Evolutionary conservation across 1,139 yeast genomes (phyloP).

Genomic region (Meyerozyma elateridarum): DNA sequence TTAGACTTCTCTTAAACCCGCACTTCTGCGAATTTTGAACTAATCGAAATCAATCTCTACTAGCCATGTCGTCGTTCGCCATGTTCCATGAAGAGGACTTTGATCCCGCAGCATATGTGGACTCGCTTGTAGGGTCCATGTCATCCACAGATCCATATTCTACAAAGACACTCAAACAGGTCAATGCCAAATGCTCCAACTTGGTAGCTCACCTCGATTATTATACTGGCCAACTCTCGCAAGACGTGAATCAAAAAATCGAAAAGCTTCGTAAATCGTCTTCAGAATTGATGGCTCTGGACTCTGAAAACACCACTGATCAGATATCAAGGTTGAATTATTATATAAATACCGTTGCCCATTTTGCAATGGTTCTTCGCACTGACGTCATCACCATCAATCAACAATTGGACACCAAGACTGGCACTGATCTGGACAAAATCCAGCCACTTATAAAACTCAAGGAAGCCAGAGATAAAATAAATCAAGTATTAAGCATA

Average conservation of each 20-base stretch:
- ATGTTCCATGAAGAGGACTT: constrained; percentile 43
- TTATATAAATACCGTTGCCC: constrained; percentile 54
- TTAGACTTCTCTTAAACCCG: background rate
- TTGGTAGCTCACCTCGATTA: constrained; percentile 58
- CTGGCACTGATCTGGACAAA: constrained; percentile 18
- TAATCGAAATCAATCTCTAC: constrained; percentile 14
- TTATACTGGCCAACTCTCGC: constrained; percentile 52
- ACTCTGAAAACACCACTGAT: constrained; percentile 8
- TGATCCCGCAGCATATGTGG: constrained; percentile 33
- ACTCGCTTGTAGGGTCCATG: constrained; percentile 32
- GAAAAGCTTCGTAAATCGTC: constrained; percentile 38
- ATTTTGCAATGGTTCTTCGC: constrained; percentile 52
- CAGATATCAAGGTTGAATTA: constrained; percentile 53
- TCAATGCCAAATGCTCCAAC: constrained; percentile 28
- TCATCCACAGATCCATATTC: constrained; percentile 16
- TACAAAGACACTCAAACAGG: constrained; percentile 20
- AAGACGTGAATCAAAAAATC: constrained; percentile 46
- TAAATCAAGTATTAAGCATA: background rate
- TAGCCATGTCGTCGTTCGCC: constrained; percentile 13
- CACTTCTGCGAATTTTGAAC: background rate
- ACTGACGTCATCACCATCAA: constrained; percentile 45
- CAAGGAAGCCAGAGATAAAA: background rate
- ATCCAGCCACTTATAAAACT: constrained; percentile 14
- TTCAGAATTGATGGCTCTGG: constrained; percentile 25
- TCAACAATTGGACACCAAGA: constrained; percentile 28